These are phyloP conservation scores for Beauveria medogensis DNA, from an alignment of 2,329 filamentous ascomycete genomes.

Conservation along the genomic window DNA sequence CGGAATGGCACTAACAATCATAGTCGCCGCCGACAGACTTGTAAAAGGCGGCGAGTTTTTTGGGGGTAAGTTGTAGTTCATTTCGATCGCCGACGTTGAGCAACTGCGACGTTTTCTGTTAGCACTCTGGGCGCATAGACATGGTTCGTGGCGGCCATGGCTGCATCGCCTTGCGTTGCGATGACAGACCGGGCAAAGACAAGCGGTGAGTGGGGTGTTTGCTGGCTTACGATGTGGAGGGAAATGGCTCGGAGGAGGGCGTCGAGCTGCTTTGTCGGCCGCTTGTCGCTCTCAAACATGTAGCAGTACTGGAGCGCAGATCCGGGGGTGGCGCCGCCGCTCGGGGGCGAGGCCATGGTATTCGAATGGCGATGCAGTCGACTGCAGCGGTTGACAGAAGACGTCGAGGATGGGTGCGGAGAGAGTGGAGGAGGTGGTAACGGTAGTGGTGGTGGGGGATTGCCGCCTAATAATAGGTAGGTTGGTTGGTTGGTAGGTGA, in stretches of 20 bases:
- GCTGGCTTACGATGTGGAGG: conserved; percentile 56
- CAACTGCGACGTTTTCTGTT: conserved; percentile 31
- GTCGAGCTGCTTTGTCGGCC: conserved; percentile 57
- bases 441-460: conserved; percentile 1
- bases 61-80: conserved; percentile 48
- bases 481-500: too few relatives aligned
- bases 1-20: conserved; percentile 43
- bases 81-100: conserved; percentile 50
- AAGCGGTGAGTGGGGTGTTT: conserved; percentile 7
- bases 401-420: conserved; percentile 2
- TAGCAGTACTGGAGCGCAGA: conserved; percentile 47
- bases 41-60: conserved; percentile 71
- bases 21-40: conserved; percentile 66
- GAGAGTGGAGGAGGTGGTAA: conserved; percentile 5
- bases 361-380: conserved; percentile 4
- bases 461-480: neutral
- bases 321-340: conserved; percentile 8
- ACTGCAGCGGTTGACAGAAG: neutral
- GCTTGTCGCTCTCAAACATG: conserved; percentile 61
- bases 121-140: neutral
- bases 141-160: neutral
- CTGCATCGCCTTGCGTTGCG: neutral
- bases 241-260: conserved; percentile 62
- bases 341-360: conserved; percentile 20
- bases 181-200: neutral